A percentile compares a stretch with the other conserved stretches of the same genome.
Evolutionary conservation across 2,329 filamentous ascomycete species (phyloP).

Genomic region (Xylaria sp.): DNA sequence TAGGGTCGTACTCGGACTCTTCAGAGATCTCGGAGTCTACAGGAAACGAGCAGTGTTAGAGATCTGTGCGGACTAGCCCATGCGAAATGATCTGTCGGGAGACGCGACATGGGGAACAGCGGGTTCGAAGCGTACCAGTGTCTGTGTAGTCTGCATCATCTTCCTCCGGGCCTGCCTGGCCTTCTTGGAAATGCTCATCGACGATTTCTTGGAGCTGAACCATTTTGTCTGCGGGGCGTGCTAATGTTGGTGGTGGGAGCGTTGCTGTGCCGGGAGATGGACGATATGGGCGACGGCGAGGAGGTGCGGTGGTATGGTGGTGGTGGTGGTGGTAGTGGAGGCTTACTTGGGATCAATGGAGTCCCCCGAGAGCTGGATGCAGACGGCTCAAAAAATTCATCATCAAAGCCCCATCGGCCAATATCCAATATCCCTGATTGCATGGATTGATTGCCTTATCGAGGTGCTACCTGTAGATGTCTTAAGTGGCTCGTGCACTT

Average conservation of each 20-base stretch:
- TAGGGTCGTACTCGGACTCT: constrained; percentile 72
- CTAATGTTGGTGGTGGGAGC: background rate
- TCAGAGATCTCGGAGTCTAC: constrained; percentile 84
- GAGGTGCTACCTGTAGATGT: background rate
- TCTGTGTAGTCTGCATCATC: constrained; percentile 88
- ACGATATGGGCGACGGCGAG: background rate
- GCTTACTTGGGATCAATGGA: too few relatives aligned
- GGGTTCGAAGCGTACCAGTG: constrained; percentile 68
- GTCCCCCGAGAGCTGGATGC: background rate
- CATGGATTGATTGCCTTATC: constrained; percentile 6
- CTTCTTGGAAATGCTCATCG: constrained; percentile 88
- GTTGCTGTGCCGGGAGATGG: background rate
- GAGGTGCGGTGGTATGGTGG: background rate
- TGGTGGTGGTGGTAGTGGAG: background rate
- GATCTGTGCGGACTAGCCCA: too few relatives aligned
- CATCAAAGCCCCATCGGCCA: constrained; percentile 10
- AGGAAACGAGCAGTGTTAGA: constrained; percentile 11
- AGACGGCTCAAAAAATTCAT: constrained; percentile 29
- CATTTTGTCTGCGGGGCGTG: constrained; percentile 51
- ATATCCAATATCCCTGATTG: too few relatives aligned
- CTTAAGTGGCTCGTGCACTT: background rate
- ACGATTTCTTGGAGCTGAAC: constrained; percentile 96
- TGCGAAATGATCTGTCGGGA: too few relatives aligned
- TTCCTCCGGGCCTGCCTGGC: constrained; percentile 72
- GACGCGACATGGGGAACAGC: background rate